Base-by-base conservation (phyloP, 768 basidiomycete genomes). In the Calvatia gigantea region DNA sequence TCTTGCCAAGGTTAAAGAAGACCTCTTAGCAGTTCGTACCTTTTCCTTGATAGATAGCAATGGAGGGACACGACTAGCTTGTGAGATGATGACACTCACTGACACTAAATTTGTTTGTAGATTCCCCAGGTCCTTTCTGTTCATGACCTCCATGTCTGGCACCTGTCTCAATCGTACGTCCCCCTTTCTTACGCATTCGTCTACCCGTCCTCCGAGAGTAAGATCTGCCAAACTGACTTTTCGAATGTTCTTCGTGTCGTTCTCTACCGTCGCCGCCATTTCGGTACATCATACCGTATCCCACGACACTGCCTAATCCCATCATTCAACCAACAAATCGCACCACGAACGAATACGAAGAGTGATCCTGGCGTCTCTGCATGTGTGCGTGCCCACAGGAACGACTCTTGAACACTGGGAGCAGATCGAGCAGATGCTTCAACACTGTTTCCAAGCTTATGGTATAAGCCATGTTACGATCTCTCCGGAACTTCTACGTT, bases 381-480 rank as follows among this genome's bases (percentile, higher is more conserved):
- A 82, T 58, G 81, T 81, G 23, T 77, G 77, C 51, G 76, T 81
- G 35, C 69, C 77, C n/a, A 54, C 62, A 2, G 76, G 70, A n/a
- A 78, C 75, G 12, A 71, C 77, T 15, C 67, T 82, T 19, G 71
- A 75, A 57, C 70, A 77, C 55, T 82, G 81, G 81, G 77, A 76
- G 60, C 69, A 70, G 58, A 80, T 75, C 27, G 81, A 81, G 60
- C 70, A 69, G 38, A 69, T 65, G 46, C 61, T 82, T 15, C 79
- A 79, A 51, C 75, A 78, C 51, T 81, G 79, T 62, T 80, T 81
- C 60, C 67, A 74, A 17, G 78, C 73, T 51, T 80, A 80, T 60
- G 81, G 81, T 5, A 75, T 82, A 49, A 74, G 65, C 51, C 81
- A 82, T 68, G 79, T 80, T 47, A 82, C 81, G 9, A 81, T 82